Evolutionary conservation across 306 rosid species (phyloP), one percentile per base, ranked within the genome.

Genomic region (Medicago arabica): DNA sequence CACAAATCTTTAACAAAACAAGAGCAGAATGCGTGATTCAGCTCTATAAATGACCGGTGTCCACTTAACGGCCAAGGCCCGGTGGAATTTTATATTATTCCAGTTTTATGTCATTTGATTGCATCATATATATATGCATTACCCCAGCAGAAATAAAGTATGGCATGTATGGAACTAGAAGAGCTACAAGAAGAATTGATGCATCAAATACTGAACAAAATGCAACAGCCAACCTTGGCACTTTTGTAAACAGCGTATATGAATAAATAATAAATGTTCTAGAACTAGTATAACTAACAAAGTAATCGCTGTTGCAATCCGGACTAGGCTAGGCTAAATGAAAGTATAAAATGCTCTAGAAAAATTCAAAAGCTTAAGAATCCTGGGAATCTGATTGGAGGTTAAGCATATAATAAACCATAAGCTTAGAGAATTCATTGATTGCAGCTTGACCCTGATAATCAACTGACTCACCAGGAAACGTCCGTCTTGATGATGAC

Each of bases 321-420:
- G 25, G 65, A 57, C 75, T 74, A 75, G 46, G 76, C 75, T 74
- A 75, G 46, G 76, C 81, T 73, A 61, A 80, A 71, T 43, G 50
- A 16, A 43, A 43, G 63, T 36, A 67, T 75, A 54, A 61, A 72
- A 54, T 67, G 61, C 68, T 73, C 80, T 34, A 68, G 18, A 40
- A 28, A 61, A 71, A 66, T 71, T 11, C 38, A 68, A 50, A 49
- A 77, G 57, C 74, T 84, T 75, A 88, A 34, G 85, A 80, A 74
- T 92, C 96, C 69, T 83, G 96, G 41, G 83, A 57, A 69, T 92
- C 96, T 19, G 95, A 19, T 71, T 90, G 97, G 78, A 88, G 81
- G 75, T 95, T 89, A 87, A 95, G 67, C 79, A 92, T 86, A 59
- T 85, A 92, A 73, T 96, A 89, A 78, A 89, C 82, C 84, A 95